phyloP scores from a whole-genome alignment of 371 early-diverging fungal genomes.

The Mortierella sp. region DNA sequence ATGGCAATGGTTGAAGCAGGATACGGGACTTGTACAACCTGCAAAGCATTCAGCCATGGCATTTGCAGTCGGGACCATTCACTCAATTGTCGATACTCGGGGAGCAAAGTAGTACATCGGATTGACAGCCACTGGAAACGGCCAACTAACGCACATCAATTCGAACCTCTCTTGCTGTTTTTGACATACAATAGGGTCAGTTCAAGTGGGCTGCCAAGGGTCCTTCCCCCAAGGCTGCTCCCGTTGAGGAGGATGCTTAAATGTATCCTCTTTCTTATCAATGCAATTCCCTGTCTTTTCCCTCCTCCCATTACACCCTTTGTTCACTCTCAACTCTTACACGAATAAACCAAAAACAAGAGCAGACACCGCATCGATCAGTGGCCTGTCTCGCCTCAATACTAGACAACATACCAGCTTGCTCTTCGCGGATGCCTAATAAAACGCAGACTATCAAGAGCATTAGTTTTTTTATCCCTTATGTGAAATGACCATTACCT shows the following conservation, averaged over 20 bases:
- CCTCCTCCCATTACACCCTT: neutral
- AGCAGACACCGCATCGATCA: neutral
- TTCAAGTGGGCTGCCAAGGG: conserved; percentile 47
- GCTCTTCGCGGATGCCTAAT: neutral
- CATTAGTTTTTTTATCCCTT: neutral
- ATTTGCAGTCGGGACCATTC: neutral
- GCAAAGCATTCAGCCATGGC: too few species aligned
- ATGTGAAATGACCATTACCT: neutral
- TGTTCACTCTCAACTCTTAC: conserved; percentile 14
- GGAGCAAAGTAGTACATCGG: neutral
- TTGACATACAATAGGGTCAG: conserved; percentile 19
- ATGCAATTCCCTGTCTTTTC: neutral
- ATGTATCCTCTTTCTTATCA: neutral
- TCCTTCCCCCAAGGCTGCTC: conserved; percentile 37
- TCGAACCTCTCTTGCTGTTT: neutral
- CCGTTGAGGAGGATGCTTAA: conserved; percentile 52
- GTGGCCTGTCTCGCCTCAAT: conserved; percentile 1
- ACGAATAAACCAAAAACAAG: conserved; percentile 7
- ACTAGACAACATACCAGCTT: conserved; percentile 2
- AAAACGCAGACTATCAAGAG: neutral
- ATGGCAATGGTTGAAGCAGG: neutral
- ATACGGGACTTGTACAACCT: neutral
- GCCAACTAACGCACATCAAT: neutral
- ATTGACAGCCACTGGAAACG: neutral
- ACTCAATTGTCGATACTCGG: neutral